These are phyloP conservation scores for Agaricus blazei DNA, from an alignment of 768 basidiomycete genomes.

Conservation along the genomic window DNA sequence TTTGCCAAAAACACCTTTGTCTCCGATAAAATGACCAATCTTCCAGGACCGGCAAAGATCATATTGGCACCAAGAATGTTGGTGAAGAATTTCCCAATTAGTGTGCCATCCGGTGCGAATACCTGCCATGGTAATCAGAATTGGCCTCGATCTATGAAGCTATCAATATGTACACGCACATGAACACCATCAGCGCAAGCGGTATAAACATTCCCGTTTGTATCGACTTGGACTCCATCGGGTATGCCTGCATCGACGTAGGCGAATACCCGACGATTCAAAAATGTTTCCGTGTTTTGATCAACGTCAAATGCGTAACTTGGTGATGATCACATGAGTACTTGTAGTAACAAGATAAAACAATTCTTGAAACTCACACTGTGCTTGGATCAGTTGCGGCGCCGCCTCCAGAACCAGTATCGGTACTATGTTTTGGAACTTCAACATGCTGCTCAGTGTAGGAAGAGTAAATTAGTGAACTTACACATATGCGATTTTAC, in stretches of 20 bases:
- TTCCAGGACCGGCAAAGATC: slow-evolving; percentile 38
- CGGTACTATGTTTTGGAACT: slow-evolving; percentile 31
- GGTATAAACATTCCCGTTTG: slow-evolving; percentile 58
- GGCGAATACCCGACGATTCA: slow-evolving; percentile 59
- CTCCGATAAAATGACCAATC: slow-evolving; percentile 41
- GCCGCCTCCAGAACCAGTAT: slow-evolving; percentile 45
- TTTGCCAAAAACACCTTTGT: slow-evolving; percentile 43
- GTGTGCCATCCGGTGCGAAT: slow-evolving; percentile 33
- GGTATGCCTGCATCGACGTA: slow-evolving; percentile 61
- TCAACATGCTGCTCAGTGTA: neutral
- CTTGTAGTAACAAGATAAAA: neutral
- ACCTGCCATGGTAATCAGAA: neutral
- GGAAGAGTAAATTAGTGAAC: slow-evolving; percentile 8
- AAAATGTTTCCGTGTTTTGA: slow-evolving; percentile 43
- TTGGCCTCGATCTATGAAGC: neutral
- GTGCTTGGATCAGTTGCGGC: slow-evolving; percentile 61
- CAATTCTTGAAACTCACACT: slow-evolving; percentile 39
- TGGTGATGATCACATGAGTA: neutral
- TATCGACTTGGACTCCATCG: slow-evolving; percentile 65
- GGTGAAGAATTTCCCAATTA: slow-evolving; percentile 64
- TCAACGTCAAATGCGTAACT: slow-evolving; percentile 73
- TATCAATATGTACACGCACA: slow-evolving; percentile 22
- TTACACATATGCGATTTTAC: slow-evolving; percentile 60
- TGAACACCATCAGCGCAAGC: slow-evolving; percentile 69
- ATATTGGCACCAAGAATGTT: slow-evolving; percentile 38